These are phyloP conservation scores for Berkeleyomyces rouxiae DNA, from an alignment of 2,329 filamentous ascomycete species.

Conservation along the genomic window DNA sequence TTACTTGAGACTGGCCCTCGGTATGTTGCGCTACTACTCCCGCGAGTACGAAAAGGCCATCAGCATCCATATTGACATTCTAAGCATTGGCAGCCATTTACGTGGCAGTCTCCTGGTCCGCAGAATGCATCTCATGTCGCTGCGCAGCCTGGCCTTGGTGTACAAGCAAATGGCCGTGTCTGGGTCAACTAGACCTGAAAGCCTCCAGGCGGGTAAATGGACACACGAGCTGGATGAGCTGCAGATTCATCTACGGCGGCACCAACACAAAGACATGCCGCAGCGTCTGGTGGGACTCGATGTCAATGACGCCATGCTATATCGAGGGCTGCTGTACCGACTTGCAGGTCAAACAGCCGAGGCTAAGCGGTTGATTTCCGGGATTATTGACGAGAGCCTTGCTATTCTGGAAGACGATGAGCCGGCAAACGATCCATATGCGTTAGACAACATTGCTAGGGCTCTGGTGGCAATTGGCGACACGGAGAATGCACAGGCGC, in stretches of 20 bases:
- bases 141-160: slow-evolving; percentile 24
- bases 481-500: slow-evolving; percentile 21
- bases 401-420: slow-evolving; percentile 26
- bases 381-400: slow-evolving; percentile 24
- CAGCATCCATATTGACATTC: slow-evolving; percentile 22
- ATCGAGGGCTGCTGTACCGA: slow-evolving; percentile 24
- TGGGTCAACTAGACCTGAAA: slow-evolving; percentile 17
- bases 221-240: slow-evolving; percentile 23
- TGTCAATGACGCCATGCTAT: slow-evolving; percentile 26
- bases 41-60: slow-evolving; percentile 23
- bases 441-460: slow-evolving; percentile 26
- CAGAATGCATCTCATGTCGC: slow-evolving; percentile 25
- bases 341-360: slow-evolving; percentile 18
- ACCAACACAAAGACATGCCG: slow-evolving; percentile 26
- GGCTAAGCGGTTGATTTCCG: slow-evolving; percentile 19
- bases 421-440: slow-evolving; percentile 26
- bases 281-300: slow-evolving; percentile 26
- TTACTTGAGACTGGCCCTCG: slow-evolving; percentile 24
- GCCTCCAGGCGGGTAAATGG: slow-evolving; percentile 19
- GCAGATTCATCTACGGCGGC: slow-evolving; percentile 22
- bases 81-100: slow-evolving; percentile 23
- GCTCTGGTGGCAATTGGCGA: slow-evolving; percentile 25
- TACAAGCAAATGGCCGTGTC: slow-evolving; percentile 22
- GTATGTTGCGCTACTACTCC: slow-evolving; percentile 22
- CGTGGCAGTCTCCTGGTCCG: slow-evolving; percentile 25